These are phyloP conservation scores for Tilletiopsis washingtonensis DNA, from an alignment of 1,284 basidiomycete genomes.

Conservation along the genomic window DNA sequence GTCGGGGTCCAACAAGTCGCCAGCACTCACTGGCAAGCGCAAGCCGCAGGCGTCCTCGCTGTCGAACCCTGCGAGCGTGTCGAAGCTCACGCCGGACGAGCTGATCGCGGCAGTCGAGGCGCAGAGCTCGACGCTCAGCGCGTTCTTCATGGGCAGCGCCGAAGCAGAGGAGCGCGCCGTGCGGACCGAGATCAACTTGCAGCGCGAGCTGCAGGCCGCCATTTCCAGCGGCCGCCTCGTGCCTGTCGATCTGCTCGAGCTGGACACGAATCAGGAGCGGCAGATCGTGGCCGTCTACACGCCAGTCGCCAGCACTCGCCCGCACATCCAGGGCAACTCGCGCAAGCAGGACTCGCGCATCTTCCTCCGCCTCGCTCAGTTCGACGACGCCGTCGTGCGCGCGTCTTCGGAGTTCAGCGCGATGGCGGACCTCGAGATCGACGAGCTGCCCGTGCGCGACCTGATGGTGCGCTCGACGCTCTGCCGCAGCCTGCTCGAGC, in stretches of 20 bases:
- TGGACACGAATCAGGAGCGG: conserved; percentile 44
- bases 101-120: conserved; percentile 50
- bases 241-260: conserved; percentile 46
- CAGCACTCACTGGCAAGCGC: conserved; percentile 44
- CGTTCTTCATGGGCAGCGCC: conserved; percentile 47
- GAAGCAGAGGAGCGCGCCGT: conserved; percentile 53
- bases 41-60: conserved; percentile 26
- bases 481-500: conserved; percentile 51
- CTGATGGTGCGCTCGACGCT: conserved; percentile 51
- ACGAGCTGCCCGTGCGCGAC: conserved; percentile 52
- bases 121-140: conserved; percentile 47
- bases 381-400: conserved; percentile 44
- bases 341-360: conserved; percentile 53
- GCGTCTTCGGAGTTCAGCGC: conserved; percentile 29
- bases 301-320: conserved; percentile 51
- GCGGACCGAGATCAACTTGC: conserved; percentile 49
- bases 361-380: conserved; percentile 51
- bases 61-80: conserved; percentile 43
- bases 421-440: conserved; percentile 36
- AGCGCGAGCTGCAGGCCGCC: conserved; percentile 49
- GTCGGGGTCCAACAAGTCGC: conserved; percentile 11
- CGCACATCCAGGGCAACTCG: conserved; percentile 49
- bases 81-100: conserved; percentile 50
- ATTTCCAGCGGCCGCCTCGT: conserved; percentile 48
- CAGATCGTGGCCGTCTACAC: conserved; percentile 51